Percentiles rank a stretch among this genome's conserved stretches.
Evolutionary conservation across 495 filamentous ascomycete species (phyloP).

Genomic region (Neohortaea acidophila): DNA sequence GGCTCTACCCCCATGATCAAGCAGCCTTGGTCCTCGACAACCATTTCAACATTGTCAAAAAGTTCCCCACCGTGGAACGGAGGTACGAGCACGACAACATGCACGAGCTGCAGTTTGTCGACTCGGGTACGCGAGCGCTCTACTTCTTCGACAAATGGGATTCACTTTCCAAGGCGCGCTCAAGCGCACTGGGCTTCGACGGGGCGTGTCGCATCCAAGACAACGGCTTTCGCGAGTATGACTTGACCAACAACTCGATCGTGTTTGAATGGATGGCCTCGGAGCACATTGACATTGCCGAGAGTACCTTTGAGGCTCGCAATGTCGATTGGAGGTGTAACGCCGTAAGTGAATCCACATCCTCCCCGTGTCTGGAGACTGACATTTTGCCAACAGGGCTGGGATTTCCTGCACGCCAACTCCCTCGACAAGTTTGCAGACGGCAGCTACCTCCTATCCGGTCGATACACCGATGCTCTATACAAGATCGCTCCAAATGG

Average conservation of each 20-base stretch:
- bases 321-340: neutral
- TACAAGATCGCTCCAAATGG: constrained; percentile 8
- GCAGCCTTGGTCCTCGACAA: neutral
- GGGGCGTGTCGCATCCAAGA: neutral
- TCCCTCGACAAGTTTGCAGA: constrained; percentile 9
- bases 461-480: constrained; percentile 7
- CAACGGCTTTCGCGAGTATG: neutral
- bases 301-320: constrained; percentile 2
- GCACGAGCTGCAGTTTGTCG: constrained; percentile 2
- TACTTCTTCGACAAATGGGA: neutral
- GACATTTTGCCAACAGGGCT: neutral
- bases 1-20: neutral
- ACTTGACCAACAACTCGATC: neutral
- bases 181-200: neutral
- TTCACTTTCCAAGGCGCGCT: no score
- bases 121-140: neutral
- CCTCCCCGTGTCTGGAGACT: no score
- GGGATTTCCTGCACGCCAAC: constrained; percentile 6
- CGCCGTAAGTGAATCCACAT: no score
- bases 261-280: neutral
- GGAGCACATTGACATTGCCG: neutral
- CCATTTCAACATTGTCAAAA: neutral
- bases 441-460: constrained; percentile 14
- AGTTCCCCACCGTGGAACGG: neutral
- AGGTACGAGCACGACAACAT: neutral